Evolutionary conservation across 495 filamentous ascomycete genomes (phyloP).

Genomic region (Penicillium longicatenatum): DNA sequence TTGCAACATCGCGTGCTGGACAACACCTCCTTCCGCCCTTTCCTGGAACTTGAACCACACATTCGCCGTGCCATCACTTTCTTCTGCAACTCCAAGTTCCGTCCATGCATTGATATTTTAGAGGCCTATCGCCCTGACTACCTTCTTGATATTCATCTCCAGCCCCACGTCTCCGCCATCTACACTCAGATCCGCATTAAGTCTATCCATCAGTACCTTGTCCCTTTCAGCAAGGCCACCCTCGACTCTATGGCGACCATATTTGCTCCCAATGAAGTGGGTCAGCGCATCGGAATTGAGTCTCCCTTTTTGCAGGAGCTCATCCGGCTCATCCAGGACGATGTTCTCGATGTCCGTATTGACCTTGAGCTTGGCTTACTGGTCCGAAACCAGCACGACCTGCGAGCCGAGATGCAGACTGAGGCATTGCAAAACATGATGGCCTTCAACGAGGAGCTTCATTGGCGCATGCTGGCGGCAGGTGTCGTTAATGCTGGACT

Average conservation of each 20-base stretch:
- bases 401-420: constrained; percentile 66
- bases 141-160: constrained; percentile 84
- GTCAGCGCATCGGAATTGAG: constrained; percentile 43
- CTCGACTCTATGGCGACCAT: constrained; percentile 68
- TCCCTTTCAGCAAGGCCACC: constrained; percentile 76
- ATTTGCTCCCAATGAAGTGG: constrained; percentile 51
- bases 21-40: constrained; percentile 76
- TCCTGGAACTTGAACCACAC: constrained; percentile 91
- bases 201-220: constrained; percentile 87
- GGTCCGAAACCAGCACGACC: constrained; percentile 64
- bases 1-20: constrained; percentile 78
- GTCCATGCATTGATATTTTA: constrained; percentile 77
- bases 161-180: constrained; percentile 68
- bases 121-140: constrained; percentile 83
- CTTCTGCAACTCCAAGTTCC: constrained; percentile 88
- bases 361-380: constrained; percentile 82
- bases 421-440: constrained; percentile 66
- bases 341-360: constrained; percentile 75
- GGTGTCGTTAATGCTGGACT: constrained; percentile 73
- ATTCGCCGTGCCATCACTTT: constrained; percentile 85
- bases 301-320: constrained; percentile 75
- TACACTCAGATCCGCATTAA: constrained; percentile 79
- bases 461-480: constrained; percentile 73
- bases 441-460: constrained; percentile 70
- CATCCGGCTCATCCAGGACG: constrained; percentile 69